These are phyloP conservation scores for Penicillium sp. DNA, from an alignment of 2,329 filamentous ascomycete species.

Conservation along the genomic window DNA sequence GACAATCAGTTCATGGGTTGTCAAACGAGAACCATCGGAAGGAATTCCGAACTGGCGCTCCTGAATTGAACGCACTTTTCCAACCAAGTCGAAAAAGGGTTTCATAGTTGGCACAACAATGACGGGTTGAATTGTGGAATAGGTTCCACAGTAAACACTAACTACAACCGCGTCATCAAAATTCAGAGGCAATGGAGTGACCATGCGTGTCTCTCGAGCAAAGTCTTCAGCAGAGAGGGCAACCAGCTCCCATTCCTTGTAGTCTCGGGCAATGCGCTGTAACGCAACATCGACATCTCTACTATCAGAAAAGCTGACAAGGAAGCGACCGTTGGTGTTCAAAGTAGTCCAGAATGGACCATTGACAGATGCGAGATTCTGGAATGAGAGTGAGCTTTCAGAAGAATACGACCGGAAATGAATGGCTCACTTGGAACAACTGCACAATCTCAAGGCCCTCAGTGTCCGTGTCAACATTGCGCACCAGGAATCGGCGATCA, in stretches of 20 bases:
- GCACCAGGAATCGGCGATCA: constrained; percentile 10
- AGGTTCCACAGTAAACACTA: constrained; percentile 5
- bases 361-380: background rate
- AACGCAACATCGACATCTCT: background rate
- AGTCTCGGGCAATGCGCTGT: background rate
- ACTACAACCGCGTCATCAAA: constrained; percentile 12
- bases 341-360: constrained; percentile 10
- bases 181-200: background rate
- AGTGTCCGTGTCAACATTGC: constrained; percentile 5
- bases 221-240: background rate
- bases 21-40: background rate
- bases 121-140: background rate
- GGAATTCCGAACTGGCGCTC: background rate
- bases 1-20: constrained; percentile 1
- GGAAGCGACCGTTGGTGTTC: constrained; percentile 8
- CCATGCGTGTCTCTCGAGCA: background rate
- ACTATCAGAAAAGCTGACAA: constrained; percentile 9
- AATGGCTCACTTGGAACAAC: background rate
- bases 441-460: background rate
- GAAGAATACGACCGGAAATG: too few species aligned
- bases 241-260: background rate
- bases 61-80: constrained; percentile 6
- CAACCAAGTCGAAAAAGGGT: constrained; percentile 6
- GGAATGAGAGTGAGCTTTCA: background rate
- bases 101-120: background rate